These are phyloP conservation scores for Piloderma croceum DNA, from an alignment of 768 basidiomycete genomes.

Conservation along the genomic window DNA sequence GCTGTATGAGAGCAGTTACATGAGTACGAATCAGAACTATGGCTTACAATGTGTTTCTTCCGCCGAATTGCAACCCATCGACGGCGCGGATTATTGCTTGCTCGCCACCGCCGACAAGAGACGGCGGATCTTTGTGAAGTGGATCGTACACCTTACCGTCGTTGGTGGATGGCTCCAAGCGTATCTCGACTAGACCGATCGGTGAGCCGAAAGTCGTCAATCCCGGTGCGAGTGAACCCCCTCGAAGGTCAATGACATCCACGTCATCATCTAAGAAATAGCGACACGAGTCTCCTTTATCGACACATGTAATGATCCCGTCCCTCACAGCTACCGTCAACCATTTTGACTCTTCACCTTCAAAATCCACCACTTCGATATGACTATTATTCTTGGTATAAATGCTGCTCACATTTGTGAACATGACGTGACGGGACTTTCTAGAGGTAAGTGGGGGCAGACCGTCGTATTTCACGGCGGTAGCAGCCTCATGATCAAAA, in stretches of 20 bases:
- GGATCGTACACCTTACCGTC: conserved; percentile 60
- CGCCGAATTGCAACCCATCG: conserved; percentile 68
- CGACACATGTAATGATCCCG: conserved; percentile 52
- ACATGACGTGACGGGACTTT: conserved; percentile 38
- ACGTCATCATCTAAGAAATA: conserved; percentile 25
- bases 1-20: conserved; percentile 1
- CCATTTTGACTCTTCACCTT: conserved; percentile 14
- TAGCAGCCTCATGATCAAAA: conserved; percentile 58
- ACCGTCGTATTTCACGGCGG: conserved; percentile 60
- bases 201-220: conserved; percentile 53
- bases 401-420: conserved; percentile 61
- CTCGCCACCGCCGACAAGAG: conserved; percentile 40
- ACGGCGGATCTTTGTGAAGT: conserved; percentile 39
- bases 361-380: conserved; percentile 28
- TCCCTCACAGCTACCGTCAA: conserved; percentile 39
- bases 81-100: conserved; percentile 48
- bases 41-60: conserved; percentile 67
- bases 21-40: background rate
- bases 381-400: conserved; percentile 28
- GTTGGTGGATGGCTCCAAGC: conserved; percentile 59
- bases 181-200: conserved; percentile 74
- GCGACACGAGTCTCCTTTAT: conserved; percentile 15
- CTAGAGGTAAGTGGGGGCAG: conserved; percentile 53
- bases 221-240: conserved; percentile 65
- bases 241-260: conserved; percentile 53